These are phyloP conservation scores for Hanseniaspora occidentalis DNA, from an alignment of 805 yeast species.

Conservation along the genomic window DNA sequence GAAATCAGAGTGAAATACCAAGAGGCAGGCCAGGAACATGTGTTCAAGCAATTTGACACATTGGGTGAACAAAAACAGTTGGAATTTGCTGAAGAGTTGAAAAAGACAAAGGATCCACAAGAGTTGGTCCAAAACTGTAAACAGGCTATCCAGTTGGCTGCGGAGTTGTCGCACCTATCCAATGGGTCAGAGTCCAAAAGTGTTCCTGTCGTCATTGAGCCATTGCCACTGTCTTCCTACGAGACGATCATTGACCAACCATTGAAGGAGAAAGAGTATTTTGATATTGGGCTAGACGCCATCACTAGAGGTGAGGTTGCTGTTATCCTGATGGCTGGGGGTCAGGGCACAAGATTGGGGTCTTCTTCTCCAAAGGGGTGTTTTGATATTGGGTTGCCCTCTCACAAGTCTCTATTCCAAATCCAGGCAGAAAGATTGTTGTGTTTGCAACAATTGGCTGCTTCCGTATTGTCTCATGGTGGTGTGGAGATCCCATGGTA, in stretches of 20 bases:
- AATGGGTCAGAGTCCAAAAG: no score
- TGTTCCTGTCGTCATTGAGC: constrained; percentile 23
- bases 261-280: constrained; percentile 30
- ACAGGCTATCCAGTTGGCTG: no score
- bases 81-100: no score
- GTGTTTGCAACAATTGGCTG: constrained; percentile 43
- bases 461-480: constrained; percentile 14
- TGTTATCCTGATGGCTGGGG: constrained; percentile 91
- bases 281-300: constrained; percentile 48
- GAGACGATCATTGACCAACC: constrained; percentile 30
- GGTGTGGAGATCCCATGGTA: constrained; percentile 54
- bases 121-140: no score
- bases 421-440: constrained; percentile 81
- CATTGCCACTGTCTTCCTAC: constrained; percentile 45
- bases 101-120: no score
- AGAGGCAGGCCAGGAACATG: no score
- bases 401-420: constrained; percentile 75
- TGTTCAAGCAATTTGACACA: no score
- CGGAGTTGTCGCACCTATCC: no score
- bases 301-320: constrained; percentile 68
- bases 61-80: no score
- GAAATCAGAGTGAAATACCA: no score
- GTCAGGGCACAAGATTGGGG: constrained; percentile 94
- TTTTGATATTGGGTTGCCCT: constrained; percentile 75
- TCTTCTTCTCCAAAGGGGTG: constrained; percentile 90